Base-by-base conservation (phyloP, 352 stramenopile species). In the Phytophthora multivora region DNA sequence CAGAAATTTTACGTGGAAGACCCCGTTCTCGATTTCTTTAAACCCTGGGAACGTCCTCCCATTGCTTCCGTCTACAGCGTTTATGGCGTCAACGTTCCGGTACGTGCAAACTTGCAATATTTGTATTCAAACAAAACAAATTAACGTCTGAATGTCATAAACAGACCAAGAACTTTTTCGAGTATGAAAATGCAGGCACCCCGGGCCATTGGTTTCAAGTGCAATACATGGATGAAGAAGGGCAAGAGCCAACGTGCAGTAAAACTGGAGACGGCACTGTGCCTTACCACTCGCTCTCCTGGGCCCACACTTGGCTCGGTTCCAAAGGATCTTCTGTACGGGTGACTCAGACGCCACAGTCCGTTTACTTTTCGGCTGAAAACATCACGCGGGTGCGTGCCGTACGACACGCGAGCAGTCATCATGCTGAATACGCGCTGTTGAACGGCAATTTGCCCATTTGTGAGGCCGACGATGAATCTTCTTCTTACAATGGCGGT, bases 191-290 rank as follows among this genome's bases (percentile, higher is more conserved):
- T 57, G 77, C 67, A 13, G 67, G 80, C 51, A 69, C 43, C 0
- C 66, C 67, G 0, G 80, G 78, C 0, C 70, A 88, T 42, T 93
- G 83, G 83, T 87, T 83, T 51, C 77, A 90, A 47, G 25, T 93
- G 26, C 51, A 83, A 40, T 62, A 85, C 31, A 61, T 67, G 26
- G 71, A 88, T 31, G 83, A 93, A 52, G 51, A 77, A 48, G 76
- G 71, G 1, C 51, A 71, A 8, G 64, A 71, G 26, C 61, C 73
- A 26, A 76, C 80, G 10, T 94, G 85, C 68, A 73, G 68, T 53
- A 91, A 90, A 58, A 92, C 82, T 3, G 83, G 85, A 12, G 85
- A 94, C 41, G 80, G 69, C 53, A 94, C 85, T 4, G 83, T 91
- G 18, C 65, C 79, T 11, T 94, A 94, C 46, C 83, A 94, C 68